A percentile compares a stretch with the other conserved stretches of the same genome.
Evolutionary conservation across 768 basidiomycete genomes (phyloP).

Genomic region (Lactarius psammicola): DNA sequence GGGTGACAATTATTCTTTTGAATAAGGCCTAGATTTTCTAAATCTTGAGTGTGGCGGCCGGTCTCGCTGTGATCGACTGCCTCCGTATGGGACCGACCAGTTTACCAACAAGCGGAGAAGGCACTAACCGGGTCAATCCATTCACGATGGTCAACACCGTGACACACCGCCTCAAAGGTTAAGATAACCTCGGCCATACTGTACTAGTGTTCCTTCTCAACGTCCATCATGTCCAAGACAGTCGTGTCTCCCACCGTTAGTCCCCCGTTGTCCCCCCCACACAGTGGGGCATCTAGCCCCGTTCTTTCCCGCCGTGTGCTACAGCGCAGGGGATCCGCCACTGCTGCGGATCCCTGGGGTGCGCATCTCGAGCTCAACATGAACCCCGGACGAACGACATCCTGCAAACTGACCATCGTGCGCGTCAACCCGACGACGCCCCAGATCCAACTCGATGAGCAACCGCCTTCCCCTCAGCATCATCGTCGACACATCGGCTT

Average conservation of each 20-base stretch:
- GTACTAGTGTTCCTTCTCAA: conserved; percentile 17
- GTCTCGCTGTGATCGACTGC: not conserved
- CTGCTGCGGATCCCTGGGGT: conserved; percentile 69
- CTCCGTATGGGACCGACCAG: conserved; percentile 11
- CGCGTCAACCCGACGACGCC: conserved; percentile 46
- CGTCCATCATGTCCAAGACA: conserved; percentile 26
- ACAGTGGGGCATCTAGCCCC: conserved; percentile 17
- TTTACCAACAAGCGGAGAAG: conserved; percentile 1
- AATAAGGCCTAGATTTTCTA: conserved; percentile 1
- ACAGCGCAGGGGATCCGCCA: conserved; percentile 62
- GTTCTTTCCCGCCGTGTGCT: conserved; percentile 41
- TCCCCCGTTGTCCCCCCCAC: conserved; percentile 19
- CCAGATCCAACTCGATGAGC: conserved; percentile 36
- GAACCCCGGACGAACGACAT: conserved; percentile 53
- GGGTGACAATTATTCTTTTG: no score
- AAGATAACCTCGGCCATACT: conserved; percentile 1
- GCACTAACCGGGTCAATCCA: not conserved
- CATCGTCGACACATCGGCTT: conserved; percentile 31
- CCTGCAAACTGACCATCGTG: conserved; percentile 71
- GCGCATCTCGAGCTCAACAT: conserved; percentile 51
- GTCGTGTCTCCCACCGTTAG: conserved; percentile 6
- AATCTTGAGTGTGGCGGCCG: not conserved
- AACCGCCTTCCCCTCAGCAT: conserved; percentile 37
- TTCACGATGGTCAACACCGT: not conserved
- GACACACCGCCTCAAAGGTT: not conserved